Evolutionary conservation across 1,284 basidiomycete genomes (phyloP).

Genomic region (Coniferiporia sulphurascens): DNA sequence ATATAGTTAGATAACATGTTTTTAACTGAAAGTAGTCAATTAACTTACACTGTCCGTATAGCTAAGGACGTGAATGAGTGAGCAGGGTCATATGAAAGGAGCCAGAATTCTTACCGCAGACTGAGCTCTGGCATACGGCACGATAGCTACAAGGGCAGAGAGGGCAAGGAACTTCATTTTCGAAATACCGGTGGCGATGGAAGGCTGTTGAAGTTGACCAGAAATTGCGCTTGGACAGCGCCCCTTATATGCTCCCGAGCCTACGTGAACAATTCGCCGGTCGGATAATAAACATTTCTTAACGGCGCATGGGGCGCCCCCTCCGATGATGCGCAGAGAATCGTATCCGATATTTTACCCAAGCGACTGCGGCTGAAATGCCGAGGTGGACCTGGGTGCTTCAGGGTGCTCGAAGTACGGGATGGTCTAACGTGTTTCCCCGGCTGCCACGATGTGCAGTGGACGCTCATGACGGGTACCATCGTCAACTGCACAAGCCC

Average conservation of each 20-base stretch:
- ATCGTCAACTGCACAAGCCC: neutral
- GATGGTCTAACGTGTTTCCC: neutral
- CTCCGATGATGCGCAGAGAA: neutral
- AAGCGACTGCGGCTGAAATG: neutral
- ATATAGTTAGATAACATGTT: neutral
- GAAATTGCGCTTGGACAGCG: neutral
- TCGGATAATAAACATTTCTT: neutral
- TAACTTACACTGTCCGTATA: conserved; percentile 13
- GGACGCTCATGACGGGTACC: neutral
- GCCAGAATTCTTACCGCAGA: conserved; percentile 1
- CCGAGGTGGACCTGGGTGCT: neutral
- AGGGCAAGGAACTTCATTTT: conserved; percentile 9
- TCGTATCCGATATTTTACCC: neutral
- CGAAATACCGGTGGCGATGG: neutral
- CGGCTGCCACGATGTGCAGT: neutral
- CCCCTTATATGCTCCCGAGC: too few relatives aligned
- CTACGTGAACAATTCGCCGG: too few relatives aligned
- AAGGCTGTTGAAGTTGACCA: neutral
- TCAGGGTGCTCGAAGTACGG: neutral
- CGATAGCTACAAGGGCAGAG: conserved; percentile 6
- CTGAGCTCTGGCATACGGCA: conserved; percentile 10
- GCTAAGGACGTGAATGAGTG: neutral
- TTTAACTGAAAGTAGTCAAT: neutral
- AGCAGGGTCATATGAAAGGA: neutral
- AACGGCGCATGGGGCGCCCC: neutral